These are phyloP conservation scores for Pogostemon cablin DNA, from an alignment of 257 asterid species.

Conservation along the genomic window DNA sequence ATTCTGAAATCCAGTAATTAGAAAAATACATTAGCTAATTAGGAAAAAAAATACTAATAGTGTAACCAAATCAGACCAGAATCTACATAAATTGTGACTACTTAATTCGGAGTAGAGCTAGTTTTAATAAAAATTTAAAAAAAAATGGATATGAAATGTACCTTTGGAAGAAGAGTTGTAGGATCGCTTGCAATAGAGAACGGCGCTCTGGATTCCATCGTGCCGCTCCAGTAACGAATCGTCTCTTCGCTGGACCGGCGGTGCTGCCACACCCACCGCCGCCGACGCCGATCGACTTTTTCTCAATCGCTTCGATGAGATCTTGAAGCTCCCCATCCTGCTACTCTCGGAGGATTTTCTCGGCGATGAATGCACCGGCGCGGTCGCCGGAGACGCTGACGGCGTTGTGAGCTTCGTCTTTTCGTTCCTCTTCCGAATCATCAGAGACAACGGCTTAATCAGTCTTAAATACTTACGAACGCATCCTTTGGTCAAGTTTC, in stretches of 20 bases:
- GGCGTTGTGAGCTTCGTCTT: slow-evolving; percentile 44
- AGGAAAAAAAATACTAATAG: not conserved
- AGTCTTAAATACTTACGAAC: slow-evolving; percentile 62
- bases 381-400: slow-evolving; percentile 47
- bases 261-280: slow-evolving; percentile 35
- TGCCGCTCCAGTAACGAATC: slow-evolving; percentile 63
- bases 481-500: slow-evolving; percentile 34
- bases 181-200: slow-evolving; percentile 81
- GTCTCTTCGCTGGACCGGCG: slow-evolving; percentile 53
- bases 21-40: not conserved
- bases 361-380: slow-evolving; percentile 40
- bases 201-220: slow-evolving; percentile 80
- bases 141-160: slow-evolving; percentile 16
- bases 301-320: slow-evolving; percentile 51
- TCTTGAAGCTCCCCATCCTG: slow-evolving; percentile 52
- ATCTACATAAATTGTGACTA: not conserved
- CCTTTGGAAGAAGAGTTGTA: slow-evolving; percentile 61
- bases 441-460: slow-evolving; percentile 56
- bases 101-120: not conserved
- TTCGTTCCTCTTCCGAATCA: slow-evolving; percentile 51
- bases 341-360: slow-evolving; percentile 45
- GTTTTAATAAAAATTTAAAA: not conserved
- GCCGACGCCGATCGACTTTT: slow-evolving; percentile 73
- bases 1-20: slow-evolving; percentile 19
- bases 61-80: not conserved